Evolutionary conservation across 2,329 filamentous ascomycete species (phyloP).

Genomic region (Fusarium pilosicola): DNA sequence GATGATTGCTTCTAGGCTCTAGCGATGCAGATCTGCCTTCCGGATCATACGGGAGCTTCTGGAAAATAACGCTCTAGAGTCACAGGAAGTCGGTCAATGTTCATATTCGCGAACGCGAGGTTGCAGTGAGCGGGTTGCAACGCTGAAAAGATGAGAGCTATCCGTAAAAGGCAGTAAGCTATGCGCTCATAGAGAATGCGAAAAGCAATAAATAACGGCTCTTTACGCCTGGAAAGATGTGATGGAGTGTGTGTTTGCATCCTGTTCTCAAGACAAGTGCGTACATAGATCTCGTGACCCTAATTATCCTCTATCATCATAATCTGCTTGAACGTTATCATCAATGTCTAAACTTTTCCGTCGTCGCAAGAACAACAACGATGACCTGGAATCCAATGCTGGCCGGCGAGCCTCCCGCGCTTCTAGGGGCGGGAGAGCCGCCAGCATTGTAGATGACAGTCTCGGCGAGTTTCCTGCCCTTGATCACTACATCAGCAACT

Average conservation of each 20-base stretch:
- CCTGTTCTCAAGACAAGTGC: not conserved
- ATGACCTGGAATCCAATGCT: conserved; percentile 20
- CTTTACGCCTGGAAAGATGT: not conserved
- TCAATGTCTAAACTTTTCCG: conserved; percentile 20
- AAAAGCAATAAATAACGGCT: not conserved
- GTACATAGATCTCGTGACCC: not conserved
- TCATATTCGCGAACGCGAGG: not conserved
- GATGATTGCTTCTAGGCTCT: not conserved
- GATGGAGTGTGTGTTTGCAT: not conserved
- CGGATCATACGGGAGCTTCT: not conserved
- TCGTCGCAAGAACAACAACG: conserved; percentile 18
- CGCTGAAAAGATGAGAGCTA: not conserved
- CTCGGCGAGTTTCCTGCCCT: conserved; percentile 26
- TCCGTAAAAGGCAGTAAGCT: not conserved
- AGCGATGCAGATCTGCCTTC: not conserved
- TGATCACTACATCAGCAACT: conserved; percentile 29
- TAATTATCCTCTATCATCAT: not conserved
- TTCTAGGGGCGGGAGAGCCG: conserved; percentile 8
- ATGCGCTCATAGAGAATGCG: not conserved
- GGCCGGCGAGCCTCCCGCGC: conserved; percentile 18
- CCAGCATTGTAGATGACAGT: conserved; percentile 14
- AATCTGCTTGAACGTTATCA: not conserved
- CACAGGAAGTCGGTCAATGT: not conserved
- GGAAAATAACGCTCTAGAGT: not conserved
- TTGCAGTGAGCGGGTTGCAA: not conserved